Evolutionary conservation across 352 stramenopile species (phyloP).

Genomic region (Blastocystis sp.): DNA sequence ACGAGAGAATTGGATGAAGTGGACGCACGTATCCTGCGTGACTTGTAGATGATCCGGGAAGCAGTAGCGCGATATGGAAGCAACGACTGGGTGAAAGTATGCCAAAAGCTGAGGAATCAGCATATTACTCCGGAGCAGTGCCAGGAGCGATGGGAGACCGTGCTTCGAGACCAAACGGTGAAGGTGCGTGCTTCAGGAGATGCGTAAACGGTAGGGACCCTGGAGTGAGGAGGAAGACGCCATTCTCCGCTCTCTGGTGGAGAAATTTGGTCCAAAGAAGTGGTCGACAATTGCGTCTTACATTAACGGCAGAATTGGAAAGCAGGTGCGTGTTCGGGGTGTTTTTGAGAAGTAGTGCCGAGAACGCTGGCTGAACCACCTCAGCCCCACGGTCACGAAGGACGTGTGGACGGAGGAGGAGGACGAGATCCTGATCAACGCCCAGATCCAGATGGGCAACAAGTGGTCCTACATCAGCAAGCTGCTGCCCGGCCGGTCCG

Average conservation of each 20-base stretch:
- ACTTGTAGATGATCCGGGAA: constrained; percentile 54
- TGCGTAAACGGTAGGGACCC: constrained; percentile 48
- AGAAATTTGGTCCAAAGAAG: constrained; percentile 79
- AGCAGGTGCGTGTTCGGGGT: constrained; percentile 66
- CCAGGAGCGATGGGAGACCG: constrained; percentile 45
- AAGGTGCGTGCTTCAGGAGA: not conserved
- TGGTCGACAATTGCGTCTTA: constrained; percentile 79
- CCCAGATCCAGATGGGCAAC: constrained; percentile 84
- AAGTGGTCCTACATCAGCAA: constrained; percentile 88
- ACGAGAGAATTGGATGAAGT: constrained; percentile 60
- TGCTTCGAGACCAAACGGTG: constrained; percentile 59
- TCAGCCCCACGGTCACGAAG: constrained; percentile 84
- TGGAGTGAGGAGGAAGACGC: constrained; percentile 73
- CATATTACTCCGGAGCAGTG: constrained; percentile 66
- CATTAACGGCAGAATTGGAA: constrained; percentile 72
- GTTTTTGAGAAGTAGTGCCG: constrained; percentile 74
- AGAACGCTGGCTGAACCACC: constrained; percentile 84
- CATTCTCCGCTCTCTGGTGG: constrained; percentile 74
- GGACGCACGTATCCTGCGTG: not conserved
- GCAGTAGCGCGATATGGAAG: constrained; percentile 58
- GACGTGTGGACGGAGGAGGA: constrained; percentile 84
- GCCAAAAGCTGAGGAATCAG: constrained; percentile 51
- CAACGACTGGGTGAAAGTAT: constrained; percentile 69
- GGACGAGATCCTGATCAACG: constrained; percentile 84
- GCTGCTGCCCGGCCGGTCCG: constrained; percentile 81